Base-by-base conservation (phyloP, 192 early-diverging fungal genomes). In the Coemansia interrupta region DNA sequence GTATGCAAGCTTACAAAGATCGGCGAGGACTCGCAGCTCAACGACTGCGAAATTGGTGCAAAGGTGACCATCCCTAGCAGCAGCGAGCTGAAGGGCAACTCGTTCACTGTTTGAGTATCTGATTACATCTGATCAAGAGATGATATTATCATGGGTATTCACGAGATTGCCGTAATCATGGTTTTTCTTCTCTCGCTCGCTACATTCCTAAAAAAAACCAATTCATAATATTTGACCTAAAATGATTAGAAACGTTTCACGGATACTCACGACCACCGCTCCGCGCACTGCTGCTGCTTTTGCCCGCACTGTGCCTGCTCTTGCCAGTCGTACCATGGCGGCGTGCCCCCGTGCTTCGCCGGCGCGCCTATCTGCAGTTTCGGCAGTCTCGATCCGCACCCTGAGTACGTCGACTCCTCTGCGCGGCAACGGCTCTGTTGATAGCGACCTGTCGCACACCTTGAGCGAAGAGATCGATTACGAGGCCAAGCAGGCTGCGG, bases 1-100 rank as follows among this genome's bases (percentile, higher is more conserved):
- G 82, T 98, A 8, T 94, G 92, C 72, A 86, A 83, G 17, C 82
- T 89, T 58, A 83, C 87, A 26, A 92, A 88, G 68, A 79, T 98
- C 14, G 70, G 82, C 24, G 89, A 86, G 55, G 87, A 87, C 57
- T 80, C 85, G 10, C 66, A 83, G 42, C 83, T 98, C 39, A 95
- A 89, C 70, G 91, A 94, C 58, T 98, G 94, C 72, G 92, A 96
- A 28, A 66, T 78, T 11, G 74, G 68, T 46, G 60, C 74, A 9
- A 63, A 36, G 18, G 52, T 60, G 0, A 22, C 56, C 0, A 56
- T 70, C 15, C 41, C 57, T 5, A 58, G 61, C 24, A 60, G 49
- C 12, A 47, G 49, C 32, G 62, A 70, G 24, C 50, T 58, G 47
- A 55, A 62, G 49, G 66, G 56, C 23, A 54, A 67, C 3, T 48